phyloP scores from a whole-genome alignment of 1,139 yeast genomes.

The Geotrichum fermentans region DNA sequence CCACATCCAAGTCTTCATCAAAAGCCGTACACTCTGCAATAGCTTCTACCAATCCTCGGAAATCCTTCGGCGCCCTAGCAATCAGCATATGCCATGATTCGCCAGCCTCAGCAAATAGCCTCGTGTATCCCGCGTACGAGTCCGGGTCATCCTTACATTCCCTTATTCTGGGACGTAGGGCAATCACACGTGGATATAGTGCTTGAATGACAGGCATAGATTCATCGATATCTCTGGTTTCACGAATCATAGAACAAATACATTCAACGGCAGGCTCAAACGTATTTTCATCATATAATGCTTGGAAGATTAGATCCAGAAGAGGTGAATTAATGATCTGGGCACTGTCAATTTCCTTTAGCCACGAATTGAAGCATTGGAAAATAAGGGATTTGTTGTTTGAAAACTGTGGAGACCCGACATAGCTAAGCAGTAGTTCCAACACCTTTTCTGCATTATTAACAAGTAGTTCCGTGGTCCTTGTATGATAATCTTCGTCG shows the following conservation, averaged over 20 bases:
- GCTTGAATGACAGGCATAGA: conserved; percentile 54
- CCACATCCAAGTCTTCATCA: conserved; percentile 81
- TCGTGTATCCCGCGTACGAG: conserved; percentile 63
- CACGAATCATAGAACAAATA: conserved; percentile 68
- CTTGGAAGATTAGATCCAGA: conserved; percentile 62
- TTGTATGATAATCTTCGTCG: conserved; percentile 67
- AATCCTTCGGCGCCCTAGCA: conserved; percentile 66
- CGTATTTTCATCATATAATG: conserved; percentile 58
- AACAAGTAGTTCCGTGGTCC: conserved; percentile 60
- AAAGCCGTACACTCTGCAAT: conserved; percentile 57
- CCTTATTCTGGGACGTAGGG: conserved; percentile 49
- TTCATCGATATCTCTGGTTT: conserved; percentile 65
- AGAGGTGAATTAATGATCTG: conserved; percentile 59
- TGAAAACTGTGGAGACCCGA: conserved; percentile 41
- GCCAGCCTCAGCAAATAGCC: conserved; percentile 86
- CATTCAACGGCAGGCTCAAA: conserved; percentile 90
- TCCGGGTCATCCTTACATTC: conserved; percentile 60
- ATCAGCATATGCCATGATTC: conserved; percentile 91
- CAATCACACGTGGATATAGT: conserved; percentile 62
- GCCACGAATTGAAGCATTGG: conserved; percentile 84
- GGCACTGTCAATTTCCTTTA: conserved; percentile 73
- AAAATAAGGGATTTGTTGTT: conserved; percentile 46
- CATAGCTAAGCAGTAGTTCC: conserved; percentile 43
- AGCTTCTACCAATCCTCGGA: conserved; percentile 71
- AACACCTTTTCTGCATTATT: conserved; percentile 68